Base-by-base conservation (phyloP, 2,329 filamentous ascomycete genomes). In the Phyllosticta paracitricarpa region DNA sequence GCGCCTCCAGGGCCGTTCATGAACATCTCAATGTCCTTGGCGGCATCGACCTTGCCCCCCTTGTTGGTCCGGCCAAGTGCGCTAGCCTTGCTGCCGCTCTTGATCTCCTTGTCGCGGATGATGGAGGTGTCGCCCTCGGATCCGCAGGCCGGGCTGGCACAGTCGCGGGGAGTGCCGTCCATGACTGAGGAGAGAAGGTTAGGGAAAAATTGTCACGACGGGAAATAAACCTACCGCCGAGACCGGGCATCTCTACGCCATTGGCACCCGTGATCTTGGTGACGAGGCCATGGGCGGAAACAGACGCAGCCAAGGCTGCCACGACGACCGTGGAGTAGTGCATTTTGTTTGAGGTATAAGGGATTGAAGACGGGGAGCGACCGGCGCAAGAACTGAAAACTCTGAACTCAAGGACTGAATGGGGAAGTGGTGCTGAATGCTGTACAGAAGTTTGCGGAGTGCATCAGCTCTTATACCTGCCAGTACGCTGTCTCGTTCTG, bases 61-160 rank as follows among this genome's bases (percentile, higher is more conserved):
- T 78, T 82, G 68, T 83, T 72, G 58, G 85, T 88, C 65, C 84
- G 82, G 66, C 86, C 86, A n/a, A 89, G 80, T 58, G 86, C 78
- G 35, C 78, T 79, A 40, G 82, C 83, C 66, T 79, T 77, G 67
- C 75, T 77, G 56, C 75, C 79, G 51, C 75, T 74, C 17, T 14
- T n/a, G 62, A 88, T 78, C 73, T 88, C 85, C 12, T 76, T 73
- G 63, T 81, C 73, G 48, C 85, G 82, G 73, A 88, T 87, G 77
- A 88, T 87, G 71, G 85, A 79, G n/a, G 86, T 88, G 69, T 89
- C 86, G 63, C 81, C 83, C 71, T 88, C 81, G n/a, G 85, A 81
- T 62, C 85, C 86, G 69, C 84, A 88, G 54, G 71, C 65, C 66
- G 85, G 83, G 67, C 76, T 77, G 57, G 82, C 77, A 72, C 85